Percentiles rank a stretch among this genome's conserved stretches.
Evolutionary conservation across 352 stramenopile species (phyloP).

Genomic region (Phytophthora pini): DNA sequence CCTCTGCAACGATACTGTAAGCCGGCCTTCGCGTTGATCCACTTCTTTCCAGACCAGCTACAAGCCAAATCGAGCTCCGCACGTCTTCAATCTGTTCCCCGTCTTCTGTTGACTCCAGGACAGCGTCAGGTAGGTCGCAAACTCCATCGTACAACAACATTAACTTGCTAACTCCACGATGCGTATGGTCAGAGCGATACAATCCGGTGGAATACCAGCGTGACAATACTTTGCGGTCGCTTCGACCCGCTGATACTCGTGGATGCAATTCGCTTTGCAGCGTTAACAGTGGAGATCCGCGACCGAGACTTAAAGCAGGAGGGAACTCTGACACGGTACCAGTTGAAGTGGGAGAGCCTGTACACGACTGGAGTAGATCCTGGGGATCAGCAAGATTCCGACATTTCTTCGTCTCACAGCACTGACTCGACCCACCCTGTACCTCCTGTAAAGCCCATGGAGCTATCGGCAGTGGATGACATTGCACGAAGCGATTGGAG

Average conservation of each 20-base stretch:
- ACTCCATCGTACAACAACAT: not conserved
- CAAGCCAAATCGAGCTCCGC: not conserved
- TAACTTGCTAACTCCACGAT: not conserved
- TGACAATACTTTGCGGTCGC: conserved; percentile 59
- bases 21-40: conserved; percentile 61
- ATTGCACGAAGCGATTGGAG: conserved; percentile 62
- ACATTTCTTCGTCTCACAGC: not conserved
- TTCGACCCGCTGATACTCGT: conserved; percentile 50
- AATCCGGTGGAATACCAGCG: conserved; percentile 54
- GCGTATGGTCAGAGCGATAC: conserved; percentile 26
- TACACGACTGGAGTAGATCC: conserved; percentile 42
- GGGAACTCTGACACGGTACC: conserved; percentile 40
- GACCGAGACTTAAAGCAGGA: conserved; percentile 69
- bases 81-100: conserved; percentile 16
- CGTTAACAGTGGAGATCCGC: conserved; percentile 64
- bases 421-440: conserved; percentile 4
- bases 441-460: conserved; percentile 31
- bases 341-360: conserved; percentile 70
- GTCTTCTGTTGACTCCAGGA: conserved; percentile 44
- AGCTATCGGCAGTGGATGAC: conserved; percentile 66
- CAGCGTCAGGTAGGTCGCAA: conserved; percentile 44
- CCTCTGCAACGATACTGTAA: conserved; percentile 54
- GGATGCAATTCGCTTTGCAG: conserved; percentile 50
- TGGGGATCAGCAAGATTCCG: conserved; percentile 10
- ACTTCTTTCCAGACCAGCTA: conserved; percentile 57